phyloP scores from a whole-genome alignment of 176 grass and related monocot genomes.

The Musa itinerans region DNA sequence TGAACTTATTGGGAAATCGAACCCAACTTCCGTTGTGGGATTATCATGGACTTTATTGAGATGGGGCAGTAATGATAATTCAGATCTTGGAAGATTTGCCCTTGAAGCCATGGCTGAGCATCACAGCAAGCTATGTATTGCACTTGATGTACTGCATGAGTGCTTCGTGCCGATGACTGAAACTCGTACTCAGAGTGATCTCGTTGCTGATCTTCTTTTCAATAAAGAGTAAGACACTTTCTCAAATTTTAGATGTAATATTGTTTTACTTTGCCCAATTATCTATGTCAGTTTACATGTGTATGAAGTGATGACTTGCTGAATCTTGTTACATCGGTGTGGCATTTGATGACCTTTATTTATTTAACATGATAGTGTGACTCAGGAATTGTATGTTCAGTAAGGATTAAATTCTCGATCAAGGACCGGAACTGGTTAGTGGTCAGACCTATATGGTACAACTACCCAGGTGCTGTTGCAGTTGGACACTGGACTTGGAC shows the following conservation, averaged over 20 bases:
- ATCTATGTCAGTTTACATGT: neutral
- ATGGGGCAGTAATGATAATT: conserved; percentile 28
- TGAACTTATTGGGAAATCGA: conserved; percentile 38
- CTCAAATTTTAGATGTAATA: conserved; percentile 8
- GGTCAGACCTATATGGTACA: too few species aligned
- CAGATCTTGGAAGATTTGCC: conserved; percentile 19
- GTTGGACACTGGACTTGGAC: too few species aligned
- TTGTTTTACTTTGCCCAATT: neutral
- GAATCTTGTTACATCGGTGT: too few species aligned
- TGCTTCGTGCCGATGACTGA: conserved; percentile 71
- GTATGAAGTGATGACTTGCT: neutral
- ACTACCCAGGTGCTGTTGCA: too few species aligned
- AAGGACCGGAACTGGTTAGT: too few species aligned
- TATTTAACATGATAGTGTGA: too few species aligned
- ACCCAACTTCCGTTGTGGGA: conserved; percentile 33
- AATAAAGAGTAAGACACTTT: conserved; percentile 55
- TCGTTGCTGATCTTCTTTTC: conserved; percentile 63
- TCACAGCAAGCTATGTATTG: conserved; percentile 47
- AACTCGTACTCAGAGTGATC: conserved; percentile 49
- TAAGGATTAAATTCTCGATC: too few species aligned
- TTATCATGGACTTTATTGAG: conserved; percentile 59
- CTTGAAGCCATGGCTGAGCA: conserved; percentile 40
- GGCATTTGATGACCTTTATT: too few species aligned
- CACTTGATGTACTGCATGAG: conserved; percentile 64
- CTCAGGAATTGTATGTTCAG: too few species aligned